Percentiles rank a stretch among this genome's conserved stretches.
These are phyloP conservation scores for Petunia hybrid DNA, from an alignment of 305 asterid species.

Conservation along the genomic window DNA sequence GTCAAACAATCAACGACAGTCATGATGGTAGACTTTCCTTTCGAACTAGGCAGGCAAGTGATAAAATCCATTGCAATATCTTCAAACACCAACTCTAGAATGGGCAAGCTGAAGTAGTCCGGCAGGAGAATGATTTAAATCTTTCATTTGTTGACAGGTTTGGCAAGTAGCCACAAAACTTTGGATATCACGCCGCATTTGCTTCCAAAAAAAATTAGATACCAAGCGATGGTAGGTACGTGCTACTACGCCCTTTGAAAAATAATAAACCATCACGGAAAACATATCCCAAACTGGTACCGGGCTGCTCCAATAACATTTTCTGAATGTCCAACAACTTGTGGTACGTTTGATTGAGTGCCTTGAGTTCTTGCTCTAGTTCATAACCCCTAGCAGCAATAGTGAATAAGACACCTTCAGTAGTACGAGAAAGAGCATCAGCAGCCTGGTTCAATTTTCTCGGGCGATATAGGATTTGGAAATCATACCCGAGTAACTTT, in stretches of 20 bases:
- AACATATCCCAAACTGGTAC: background rate
- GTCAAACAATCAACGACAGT: background rate
- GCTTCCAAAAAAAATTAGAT: background rate
- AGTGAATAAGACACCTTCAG: background rate
- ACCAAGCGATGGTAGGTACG: background rate
- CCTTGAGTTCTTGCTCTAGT: background rate
- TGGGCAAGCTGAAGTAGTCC: background rate
- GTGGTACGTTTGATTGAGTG: background rate
- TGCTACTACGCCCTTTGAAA: background rate
- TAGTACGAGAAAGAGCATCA: background rate
- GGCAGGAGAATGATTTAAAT: background rate
- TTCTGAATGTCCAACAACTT: background rate
- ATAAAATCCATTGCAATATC: background rate
- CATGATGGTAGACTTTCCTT: background rate
- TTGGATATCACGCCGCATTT: background rate
- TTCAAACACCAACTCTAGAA: background rate
- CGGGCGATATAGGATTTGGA: no score
- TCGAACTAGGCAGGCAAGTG: background rate
- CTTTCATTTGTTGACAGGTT: background rate
- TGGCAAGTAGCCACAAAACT: background rate
- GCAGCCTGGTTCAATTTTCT: background rate
- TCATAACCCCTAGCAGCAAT: background rate
- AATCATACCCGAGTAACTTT: no score
- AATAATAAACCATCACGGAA: background rate
- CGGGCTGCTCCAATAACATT: background rate